Base-by-base conservation (phyloP, 129 eudicot genomes). In the Deinandra increscens region DNA sequence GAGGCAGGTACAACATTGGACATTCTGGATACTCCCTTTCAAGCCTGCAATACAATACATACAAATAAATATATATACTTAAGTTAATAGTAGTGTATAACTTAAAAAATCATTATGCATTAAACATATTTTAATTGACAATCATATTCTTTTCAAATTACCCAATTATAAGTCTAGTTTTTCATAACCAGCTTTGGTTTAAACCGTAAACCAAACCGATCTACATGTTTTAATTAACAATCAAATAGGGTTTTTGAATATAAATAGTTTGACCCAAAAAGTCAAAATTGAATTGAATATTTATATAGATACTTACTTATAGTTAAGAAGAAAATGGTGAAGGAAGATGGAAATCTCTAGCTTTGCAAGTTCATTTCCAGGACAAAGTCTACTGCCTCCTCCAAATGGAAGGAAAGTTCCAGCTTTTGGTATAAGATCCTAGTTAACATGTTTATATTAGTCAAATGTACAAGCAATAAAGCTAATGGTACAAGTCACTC, bases 291-390 rank as follows among this genome's bases (percentile, higher is more conserved):
- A n/a, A 33, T 26, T 3, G 31, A 26, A 26, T 1, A 3, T 26
- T 26, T 26, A 26, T 26, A 26, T 26, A 3, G 3, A 26, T 38
- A 66, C 89, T 81, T 37, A 91, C 97, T 81, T 45, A 66, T 88
- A 91, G 22, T 83, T 75, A 5, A 89, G 85, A 22, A 93, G 90
- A 60, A 87, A 93, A 81, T 93, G 70, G 73, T 93, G 97, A 22
- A 91, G 90, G 45, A 91, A 91, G 53, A 88, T 82, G 1, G 91
- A n/a, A 37, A 88, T 84, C 78, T 91, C 97, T 20, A 91, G 89
- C 84, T 85, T 91, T 19, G 97, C 97, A 34, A 91, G 92, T 17
- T 91, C 97, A 73, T 87, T 87, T 69, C 97, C 97, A 2, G 97
- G 97, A 71, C 97, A 91, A 77, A 88, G 53, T 64, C 96, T 80